Conservation (phyloP, 345 rosid genomes). For the Microcos paniculata region DNA sequence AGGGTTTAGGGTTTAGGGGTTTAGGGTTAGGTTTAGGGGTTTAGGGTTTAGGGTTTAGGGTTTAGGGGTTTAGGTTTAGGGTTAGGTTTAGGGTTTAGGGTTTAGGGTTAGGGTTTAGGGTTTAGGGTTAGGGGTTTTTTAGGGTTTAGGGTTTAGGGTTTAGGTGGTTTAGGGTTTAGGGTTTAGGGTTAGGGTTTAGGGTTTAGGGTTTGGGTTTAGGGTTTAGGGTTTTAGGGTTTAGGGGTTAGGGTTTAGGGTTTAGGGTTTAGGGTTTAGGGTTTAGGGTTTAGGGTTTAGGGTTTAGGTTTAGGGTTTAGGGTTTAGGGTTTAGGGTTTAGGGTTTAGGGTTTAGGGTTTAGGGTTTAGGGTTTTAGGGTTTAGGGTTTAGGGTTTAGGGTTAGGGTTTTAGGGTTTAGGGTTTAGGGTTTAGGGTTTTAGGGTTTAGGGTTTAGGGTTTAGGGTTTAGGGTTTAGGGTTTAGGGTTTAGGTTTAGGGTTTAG, state of each 20-base stretch:
- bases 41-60: too few relatives aligned
- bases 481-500: too few relatives aligned
- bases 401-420: too few relatives aligned
- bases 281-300: conserved; percentile 1
- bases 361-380: not conserved
- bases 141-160: conserved; percentile 36
- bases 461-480: too few relatives aligned
- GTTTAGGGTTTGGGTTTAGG: conserved; percentile 21
- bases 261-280: conserved; percentile 1
- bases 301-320: not conserved
- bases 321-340: not conserved
- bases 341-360: not conserved
- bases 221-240: not conserved
- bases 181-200: conserved; percentile 2
- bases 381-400: not conserved
- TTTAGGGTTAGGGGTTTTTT: too few relatives aligned
- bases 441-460: too few relatives aligned
- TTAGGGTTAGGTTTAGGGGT: too few relatives aligned
- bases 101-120: not conserved
- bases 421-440: too few relatives aligned
- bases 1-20: too few relatives aligned
- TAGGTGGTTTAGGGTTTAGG: conserved; percentile 17
- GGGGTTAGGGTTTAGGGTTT: not conserved
- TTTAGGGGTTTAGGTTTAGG: too few relatives aligned
- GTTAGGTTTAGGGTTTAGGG: too few relatives aligned